Evolutionary conservation across 2,329 filamentous ascomycete genomes (phyloP).

Genomic region (Arthrobotrys pseudoclavata): DNA sequence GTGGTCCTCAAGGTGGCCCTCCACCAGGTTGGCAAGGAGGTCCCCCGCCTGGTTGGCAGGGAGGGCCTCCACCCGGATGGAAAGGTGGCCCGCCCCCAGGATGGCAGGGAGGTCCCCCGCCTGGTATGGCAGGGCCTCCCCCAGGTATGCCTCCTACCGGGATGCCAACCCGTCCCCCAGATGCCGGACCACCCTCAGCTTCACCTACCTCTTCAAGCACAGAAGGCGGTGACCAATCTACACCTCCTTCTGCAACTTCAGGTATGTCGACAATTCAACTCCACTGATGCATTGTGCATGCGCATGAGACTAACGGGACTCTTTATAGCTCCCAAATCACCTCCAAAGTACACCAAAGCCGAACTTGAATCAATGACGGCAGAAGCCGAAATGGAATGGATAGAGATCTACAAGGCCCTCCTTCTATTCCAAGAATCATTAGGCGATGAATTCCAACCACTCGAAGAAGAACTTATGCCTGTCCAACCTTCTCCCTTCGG

Average conservation of each 20-base stretch:
- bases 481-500: slow-evolving; percentile 82
- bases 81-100: slow-evolving; percentile 46
- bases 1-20: slow-evolving; percentile 37
- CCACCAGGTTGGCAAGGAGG: slow-evolving; percentile 44
- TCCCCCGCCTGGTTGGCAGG: slow-evolving; percentile 48
- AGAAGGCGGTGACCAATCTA: slow-evolving; percentile 21
- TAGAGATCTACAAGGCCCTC: slow-evolving; percentile 79
- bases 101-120: slow-evolving; percentile 49
- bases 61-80: slow-evolving; percentile 40
- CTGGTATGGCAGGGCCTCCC: slow-evolving; percentile 46
- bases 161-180: slow-evolving; percentile 30
- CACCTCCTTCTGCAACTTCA: slow-evolving; percentile 40
- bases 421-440: slow-evolving; percentile 76
- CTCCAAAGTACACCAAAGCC: slow-evolving; percentile 66
- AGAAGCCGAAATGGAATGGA: slow-evolving; percentile 84
- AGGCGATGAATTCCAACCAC: slow-evolving; percentile 80
- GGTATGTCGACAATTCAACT: slow-evolving; percentile 30
- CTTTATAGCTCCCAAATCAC: slow-evolving; percentile 43
- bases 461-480: slow-evolving; percentile 76
- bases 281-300: slow-evolving; percentile 4
- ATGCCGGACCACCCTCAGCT: slow-evolving; percentile 5
- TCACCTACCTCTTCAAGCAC: slow-evolving; percentile 31
- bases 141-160: slow-evolving; percentile 41
- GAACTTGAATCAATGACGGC: slow-evolving; percentile 75
- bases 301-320: slow-evolving; percentile 17